Base-by-base conservation (phyloP, 139 green algal species). In the Tetraselmis chui region DNA sequence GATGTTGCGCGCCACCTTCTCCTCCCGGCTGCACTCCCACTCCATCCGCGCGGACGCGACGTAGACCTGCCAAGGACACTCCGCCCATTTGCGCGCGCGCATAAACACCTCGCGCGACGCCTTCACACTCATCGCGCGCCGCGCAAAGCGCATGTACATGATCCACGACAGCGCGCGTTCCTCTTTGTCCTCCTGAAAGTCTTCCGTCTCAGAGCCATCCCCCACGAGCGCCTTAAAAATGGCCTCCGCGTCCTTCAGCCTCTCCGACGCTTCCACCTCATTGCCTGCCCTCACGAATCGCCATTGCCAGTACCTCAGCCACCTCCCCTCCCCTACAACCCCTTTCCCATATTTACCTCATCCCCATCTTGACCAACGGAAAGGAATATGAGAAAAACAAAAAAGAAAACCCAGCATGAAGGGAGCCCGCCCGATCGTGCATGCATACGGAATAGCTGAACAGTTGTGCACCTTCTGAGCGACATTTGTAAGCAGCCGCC, bases 91-190 rank as follows among this genome's bases (percentile, higher is more conserved):
- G 30, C 91, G 88, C 0, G 91, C 92, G 1, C 91, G 87, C 30
- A 98, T 83, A 80, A 98, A 98, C 26, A 91, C 89, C 85, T 95
- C 89, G 28, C 93, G 80, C 0, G 90, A 89, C 1, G 88, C 85
- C 67, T 89, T 89, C 23, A 94, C 76, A 30, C 85, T 87, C 25
- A 95, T 88, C 1, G 87, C 84, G 0, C 95, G 83, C 29, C 91
- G 80, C 31, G 90, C 80, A 81, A 95, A 96, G 59, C 91, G 87
- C 90, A 98, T 95, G 88, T 97, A 96, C 87, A 96, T 92, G 18
- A 94, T 84, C 93, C 93, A 98, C 22, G 87, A 84, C 59, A 97
- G 88, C 30, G 92, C 90, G 11, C 85, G 84, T 81, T 91, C 79
- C 77, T 94, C 90, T 0, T 79, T 25, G 32, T 58, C 80, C 29